Base-by-base conservation (phyloP, 768 basidiomycete species). In the Phaffia tasmanica region DNA sequence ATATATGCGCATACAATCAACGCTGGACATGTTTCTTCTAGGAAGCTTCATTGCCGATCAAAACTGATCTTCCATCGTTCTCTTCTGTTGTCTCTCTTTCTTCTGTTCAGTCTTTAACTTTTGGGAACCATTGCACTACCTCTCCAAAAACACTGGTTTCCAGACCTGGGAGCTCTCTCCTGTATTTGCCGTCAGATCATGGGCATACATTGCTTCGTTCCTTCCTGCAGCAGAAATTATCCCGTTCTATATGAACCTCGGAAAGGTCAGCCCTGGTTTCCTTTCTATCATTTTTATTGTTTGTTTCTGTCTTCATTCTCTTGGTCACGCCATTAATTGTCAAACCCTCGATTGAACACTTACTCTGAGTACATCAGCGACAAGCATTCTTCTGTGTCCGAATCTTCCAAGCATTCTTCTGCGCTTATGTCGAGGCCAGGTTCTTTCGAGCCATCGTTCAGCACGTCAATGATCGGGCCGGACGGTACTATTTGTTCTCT, bases 101-200 rank as follows among this genome's bases (percentile, higher is more conserved):
- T 18, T 65, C 25, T 50, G 53, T 18, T 14, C 70, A 99, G 95
- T 95, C 16, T 99, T 85, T 82, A 99, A 99, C 78, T 99, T 95
- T 77, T 98, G 90, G 90, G 95, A 98, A 74, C 95, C 95, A 23
- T 79, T 99, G 19, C 95, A 99, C 78, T 93, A 92, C 74, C 80
- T 95, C 65, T 83, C 86, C 67, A 79, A 84, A 65, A 90, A 89
- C 29, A 81, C 85, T 68, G 95, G 88, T 9, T 97, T 99, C 76
- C 94, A 98, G 77, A 98, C 95, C 0, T 99, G 95, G 95, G 95
- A 99, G 74, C 83, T 89, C 6, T 88, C 92, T 11, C 92, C 95
- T 15, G 78, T 81, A 62, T 95, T 86, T 74, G 85, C 92, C n/a
- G 85, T 99, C 70, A 81, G 95, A 70, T 93, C 90, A 70, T 98